These are phyloP conservation scores for Blastomyces parvus DNA, from an alignment of 2,329 filamentous ascomycete species.

Conservation along the genomic window DNA sequence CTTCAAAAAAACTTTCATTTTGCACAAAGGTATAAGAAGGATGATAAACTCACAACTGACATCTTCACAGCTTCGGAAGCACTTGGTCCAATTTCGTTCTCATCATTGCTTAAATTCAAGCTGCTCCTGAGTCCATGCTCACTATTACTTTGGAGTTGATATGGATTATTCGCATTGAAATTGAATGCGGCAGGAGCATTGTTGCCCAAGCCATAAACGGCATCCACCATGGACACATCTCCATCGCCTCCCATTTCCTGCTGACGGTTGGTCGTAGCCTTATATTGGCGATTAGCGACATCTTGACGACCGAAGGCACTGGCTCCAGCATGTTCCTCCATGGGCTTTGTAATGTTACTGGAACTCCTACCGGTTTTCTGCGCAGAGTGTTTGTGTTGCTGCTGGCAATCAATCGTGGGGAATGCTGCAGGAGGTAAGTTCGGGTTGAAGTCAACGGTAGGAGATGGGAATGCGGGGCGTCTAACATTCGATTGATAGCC, in stretches of 20 bases:
- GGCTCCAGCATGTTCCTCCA: neutral
- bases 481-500: constrained; percentile 12
- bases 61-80: neutral
- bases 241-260: neutral
- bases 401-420: constrained; percentile 26
- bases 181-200: neutral
- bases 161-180: neutral
- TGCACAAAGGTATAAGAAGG: neutral
- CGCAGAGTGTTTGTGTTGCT: too few relatives aligned
- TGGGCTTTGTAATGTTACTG: neutral
- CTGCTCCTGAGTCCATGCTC: neutral
- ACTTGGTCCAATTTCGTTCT: neutral
- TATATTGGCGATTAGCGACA: neutral
- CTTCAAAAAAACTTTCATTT: neutral
- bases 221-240: neutral
- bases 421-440: constrained; percentile 34
- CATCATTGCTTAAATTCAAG: constrained; percentile 2
- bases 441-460: constrained; percentile 29
- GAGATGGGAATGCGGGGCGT: constrained; percentile 13
- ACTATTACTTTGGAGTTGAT: neutral
- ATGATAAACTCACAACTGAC: neutral
- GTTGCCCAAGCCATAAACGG: neutral
- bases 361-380: neutral
- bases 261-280: neutral
- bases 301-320: neutral